Evolutionary conservation across 2,329 filamentous ascomycete genomes (phyloP), one percentile per base, ranked within the genome.

Genomic region (Colletotrichum tanaceti): DNA sequence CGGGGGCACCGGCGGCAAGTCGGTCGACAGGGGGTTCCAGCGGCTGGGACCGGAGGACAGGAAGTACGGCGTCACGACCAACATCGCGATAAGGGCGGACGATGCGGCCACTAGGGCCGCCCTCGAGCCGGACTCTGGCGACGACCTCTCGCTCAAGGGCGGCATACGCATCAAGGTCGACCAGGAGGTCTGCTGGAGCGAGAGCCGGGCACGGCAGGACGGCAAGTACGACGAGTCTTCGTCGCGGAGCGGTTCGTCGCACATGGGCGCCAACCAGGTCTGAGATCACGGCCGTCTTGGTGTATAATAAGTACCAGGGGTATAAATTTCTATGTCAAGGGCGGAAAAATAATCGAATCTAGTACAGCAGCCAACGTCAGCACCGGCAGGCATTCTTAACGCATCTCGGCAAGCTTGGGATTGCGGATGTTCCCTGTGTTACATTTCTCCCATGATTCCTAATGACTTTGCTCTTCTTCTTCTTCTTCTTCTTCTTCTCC

Each of bases 181-280:
- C 22, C 65, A 68, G 28, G 64, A 66, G 60, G 53, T 68, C 46
- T 54, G 53, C 39, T 64, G 65, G 60, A 53, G 53, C 47, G 65
- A 64, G 53, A 32, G 49, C 18, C 35, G 11, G 43, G 22, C 43
- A 4, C 28, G 24, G 4, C 28, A 38, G 28, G 11, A 47, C 35
- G 20, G 18, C 20, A 58, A 47, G 22, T 46, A 63, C 28, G 63
- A 64, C 46, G 52, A 64, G 53, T 18, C 46, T 41, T 58, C 65
- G 1, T 68, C 65, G 18, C 55, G 52, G 43, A 58, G 58, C 46
- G 46, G 46, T 41, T 58, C 41, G 22, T 58, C 59, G n/a, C 24
- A 24, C 47, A 43, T 49, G 53, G 60, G 22, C 32, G 53, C 47
- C 41, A 50, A 43, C 39, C 54, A 24, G 22, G n/a, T 13, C n/a